Percentiles rank a stretch among this genome's conserved stretches.
Conservation (phyloP, 129 eudicot genomes). For the Tanacetum coccineum region DNA sequence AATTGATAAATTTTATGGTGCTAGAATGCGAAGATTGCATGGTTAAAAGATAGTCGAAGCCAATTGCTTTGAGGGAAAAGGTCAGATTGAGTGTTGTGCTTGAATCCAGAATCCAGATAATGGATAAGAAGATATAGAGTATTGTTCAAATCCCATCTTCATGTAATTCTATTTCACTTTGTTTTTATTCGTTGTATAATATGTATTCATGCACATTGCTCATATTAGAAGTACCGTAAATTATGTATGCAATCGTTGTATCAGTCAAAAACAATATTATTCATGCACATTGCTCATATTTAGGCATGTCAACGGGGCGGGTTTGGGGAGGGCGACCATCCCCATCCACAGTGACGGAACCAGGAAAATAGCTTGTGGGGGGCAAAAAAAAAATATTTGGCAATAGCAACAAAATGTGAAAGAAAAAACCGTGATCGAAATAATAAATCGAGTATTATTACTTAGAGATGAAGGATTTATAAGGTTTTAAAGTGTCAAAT, state of each 20-base stretch:
- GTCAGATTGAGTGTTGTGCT: background rate
- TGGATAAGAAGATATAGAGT: background rate
- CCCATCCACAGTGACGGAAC: too few relatives aligned
- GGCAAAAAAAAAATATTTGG: too few relatives aligned
- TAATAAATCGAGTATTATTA: too few relatives aligned
- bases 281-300: too few relatives aligned
- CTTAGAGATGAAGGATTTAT: too few relatives aligned
- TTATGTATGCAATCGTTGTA: background rate
- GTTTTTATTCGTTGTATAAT: constrained; percentile 1
- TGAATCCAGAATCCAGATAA: constrained; percentile 4
- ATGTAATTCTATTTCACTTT: background rate
- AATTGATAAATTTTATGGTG: background rate
- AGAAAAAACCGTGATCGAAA: too few relatives aligned
- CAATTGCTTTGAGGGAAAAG: background rate
- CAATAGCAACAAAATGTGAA: too few relatives aligned
- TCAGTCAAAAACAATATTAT: background rate
- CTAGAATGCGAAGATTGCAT: background rate
- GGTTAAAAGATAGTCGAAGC: background rate
- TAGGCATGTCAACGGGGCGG: too few relatives aligned
- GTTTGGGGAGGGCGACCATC: too few relatives aligned
- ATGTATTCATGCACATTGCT: background rate
- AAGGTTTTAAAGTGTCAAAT: too few relatives aligned
- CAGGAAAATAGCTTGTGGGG: too few relatives aligned
- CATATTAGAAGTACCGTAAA: background rate
- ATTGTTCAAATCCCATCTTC: constrained; percentile 16